Percentiles rank a stretch among this genome's conserved stretches.
These are phyloP conservation scores for Globisporangium irregulare DNA, from an alignment of 352 stramenopile genomes.

Conservation along the genomic window DNA sequence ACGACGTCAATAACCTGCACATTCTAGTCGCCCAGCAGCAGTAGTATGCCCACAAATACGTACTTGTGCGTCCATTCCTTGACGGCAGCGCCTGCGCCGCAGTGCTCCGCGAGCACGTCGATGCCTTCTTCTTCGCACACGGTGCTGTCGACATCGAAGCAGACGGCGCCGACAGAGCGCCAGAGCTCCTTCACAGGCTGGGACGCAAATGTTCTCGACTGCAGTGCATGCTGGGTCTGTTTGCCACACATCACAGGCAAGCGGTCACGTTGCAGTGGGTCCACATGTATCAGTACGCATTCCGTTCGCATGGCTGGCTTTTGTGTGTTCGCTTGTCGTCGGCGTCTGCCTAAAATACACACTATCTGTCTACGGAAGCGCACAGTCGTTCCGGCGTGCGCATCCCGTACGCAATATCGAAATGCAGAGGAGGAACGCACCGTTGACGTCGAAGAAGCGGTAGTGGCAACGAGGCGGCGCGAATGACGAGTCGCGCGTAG, in stretches of 20 bases:
- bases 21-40: not conserved
- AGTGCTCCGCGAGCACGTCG: conserved; percentile 96
- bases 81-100: conserved; percentile 92
- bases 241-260: not conserved
- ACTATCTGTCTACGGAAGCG: not conserved
- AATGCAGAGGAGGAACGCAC: conserved; percentile 7
- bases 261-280: not conserved
- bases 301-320: conserved; percentile 11
- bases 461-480: conserved; percentile 8
- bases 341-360: not conserved
- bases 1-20: conserved; percentile 6
- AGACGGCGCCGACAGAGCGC: conserved; percentile 72
- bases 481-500: conserved; percentile 20
- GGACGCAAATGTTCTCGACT: conserved; percentile 7
- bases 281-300: conserved; percentile 10
- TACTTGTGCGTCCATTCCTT: conserved; percentile 92
- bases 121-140: conserved; percentile 98
- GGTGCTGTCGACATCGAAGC: conserved; percentile 97
- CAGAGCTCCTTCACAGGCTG: conserved; percentile 44
- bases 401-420: not conserved
- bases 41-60: conserved; percentile 13
- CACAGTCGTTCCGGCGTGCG: not conserved
- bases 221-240: conserved; percentile 2
- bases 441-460: not conserved
- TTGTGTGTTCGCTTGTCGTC: not conserved